phyloP scores from a whole-genome alignment of 2,329 filamentous ascomycete genomes.

The Alternaria alternata region DNA sequence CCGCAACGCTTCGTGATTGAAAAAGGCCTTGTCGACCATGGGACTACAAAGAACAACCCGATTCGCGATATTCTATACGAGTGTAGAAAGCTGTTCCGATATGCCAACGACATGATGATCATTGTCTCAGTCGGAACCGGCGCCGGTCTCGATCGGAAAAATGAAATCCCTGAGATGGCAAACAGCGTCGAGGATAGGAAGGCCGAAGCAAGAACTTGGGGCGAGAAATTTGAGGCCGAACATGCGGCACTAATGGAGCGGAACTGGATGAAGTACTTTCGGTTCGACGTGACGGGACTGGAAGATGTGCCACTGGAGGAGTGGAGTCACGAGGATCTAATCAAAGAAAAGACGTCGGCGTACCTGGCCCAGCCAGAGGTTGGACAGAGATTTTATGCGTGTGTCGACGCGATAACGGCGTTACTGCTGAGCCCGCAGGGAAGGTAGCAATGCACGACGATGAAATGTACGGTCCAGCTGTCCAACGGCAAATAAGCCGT shows the following conservation, averaged over 20 bases:
- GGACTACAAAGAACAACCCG: conserved; percentile 45
- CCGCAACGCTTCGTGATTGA: conserved; percentile 34
- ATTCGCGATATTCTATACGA: conserved; percentile 43
- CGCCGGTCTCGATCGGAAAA: conserved; percentile 25
- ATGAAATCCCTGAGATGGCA: conserved; percentile 37
- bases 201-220: conserved; percentile 26
- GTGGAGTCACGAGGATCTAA: conserved; percentile 35
- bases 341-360: conserved; percentile 39
- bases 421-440: conserved; percentile 26
- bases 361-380: conserved; percentile 39
- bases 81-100: conserved; percentile 41
- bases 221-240: conserved; percentile 38
- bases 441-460: neutral
- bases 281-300: conserved; percentile 41
- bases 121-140: conserved; percentile 43
- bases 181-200: conserved; percentile 34
- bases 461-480: neutral
- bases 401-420: conserved; percentile 40
- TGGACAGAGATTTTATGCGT: conserved; percentile 36
- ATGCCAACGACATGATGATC: conserved; percentile 43
- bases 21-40: conserved; percentile 43
- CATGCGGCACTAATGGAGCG: conserved; percentile 33
- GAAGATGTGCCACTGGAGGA: conserved; percentile 41
- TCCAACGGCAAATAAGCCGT: neutral
- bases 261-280: conserved; percentile 45